phyloP scores from a whole-genome alignment of 805 yeast genomes.

The Hanseniaspora taiwanica region DNA sequence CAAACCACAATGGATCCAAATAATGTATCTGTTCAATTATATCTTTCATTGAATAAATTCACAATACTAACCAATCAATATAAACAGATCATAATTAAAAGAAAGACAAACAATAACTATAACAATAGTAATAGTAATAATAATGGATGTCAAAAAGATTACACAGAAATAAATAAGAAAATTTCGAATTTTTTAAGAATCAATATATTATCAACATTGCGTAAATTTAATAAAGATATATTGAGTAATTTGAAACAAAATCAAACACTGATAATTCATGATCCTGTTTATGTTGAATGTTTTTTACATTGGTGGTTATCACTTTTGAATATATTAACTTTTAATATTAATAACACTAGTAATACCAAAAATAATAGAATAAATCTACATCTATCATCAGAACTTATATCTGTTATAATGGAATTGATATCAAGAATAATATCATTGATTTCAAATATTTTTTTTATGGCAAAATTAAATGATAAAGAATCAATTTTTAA shows the following conservation, averaged over 20 bases:
- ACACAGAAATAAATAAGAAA: slow-evolving; percentile 4
- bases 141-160: too few species aligned
- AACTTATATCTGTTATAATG: slow-evolving; percentile 18
- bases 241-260: background rate
- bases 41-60: slow-evolving; percentile 14
- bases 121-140: too few species aligned
- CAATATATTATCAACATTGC: slow-evolving; percentile 9
- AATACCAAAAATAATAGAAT: slow-evolving; percentile 7
- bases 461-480: slow-evolving; percentile 5
- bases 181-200: slow-evolving; percentile 10
- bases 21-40: slow-evolving; percentile 11
- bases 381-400: slow-evolving; percentile 10
- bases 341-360: slow-evolving; percentile 9
- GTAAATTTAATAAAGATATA: background rate
- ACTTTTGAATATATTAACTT: slow-evolving; percentile 14
- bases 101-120: background rate
- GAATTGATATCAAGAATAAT: slow-evolving; percentile 24
- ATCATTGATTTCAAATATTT: slow-evolving; percentile 10
- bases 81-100: too few species aligned
- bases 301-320: slow-evolving; percentile 24
- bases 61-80: slow-evolving; percentile 10
- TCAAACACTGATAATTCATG: background rate
- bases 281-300: slow-evolving; percentile 8
- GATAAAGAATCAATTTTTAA: background rate
- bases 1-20: slow-evolving; percentile 3